phyloP scores from a whole-genome alignment of 805 yeast genomes.

The Nakazawaea siamensis region DNA sequence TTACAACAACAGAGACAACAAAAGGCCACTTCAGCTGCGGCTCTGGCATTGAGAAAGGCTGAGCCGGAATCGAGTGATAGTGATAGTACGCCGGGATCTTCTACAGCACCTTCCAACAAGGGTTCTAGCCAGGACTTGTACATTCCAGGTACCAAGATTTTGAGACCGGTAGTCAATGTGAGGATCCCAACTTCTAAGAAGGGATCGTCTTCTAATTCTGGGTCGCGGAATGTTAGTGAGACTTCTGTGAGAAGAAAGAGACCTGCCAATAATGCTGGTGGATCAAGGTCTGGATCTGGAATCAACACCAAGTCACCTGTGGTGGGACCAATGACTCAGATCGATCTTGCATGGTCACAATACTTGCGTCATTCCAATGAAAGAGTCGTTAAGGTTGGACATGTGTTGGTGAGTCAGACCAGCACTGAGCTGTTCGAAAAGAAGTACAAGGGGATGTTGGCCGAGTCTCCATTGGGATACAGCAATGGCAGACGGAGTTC shows the following conservation, averaged over 20 bases:
- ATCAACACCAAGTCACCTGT: conserved; percentile 14
- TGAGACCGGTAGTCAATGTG: conserved; percentile 37
- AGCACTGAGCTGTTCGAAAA: conserved; percentile 45
- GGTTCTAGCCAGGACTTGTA: conserved; percentile 7
- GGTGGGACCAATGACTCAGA: conserved; percentile 37
- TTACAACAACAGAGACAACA: neutral
- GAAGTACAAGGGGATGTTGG: conserved; percentile 46
- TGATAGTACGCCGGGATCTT: no score
- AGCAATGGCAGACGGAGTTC: conserved; percentile 27
- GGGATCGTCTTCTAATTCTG: neutral
- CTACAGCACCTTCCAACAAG: neutral
- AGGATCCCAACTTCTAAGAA: neutral
- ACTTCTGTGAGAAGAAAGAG: neutral
- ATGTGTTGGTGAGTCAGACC: conserved; percentile 36
- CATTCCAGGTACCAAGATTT: conserved; percentile 53
- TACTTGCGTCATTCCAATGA: conserved; percentile 50
- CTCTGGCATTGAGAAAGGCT: conserved; percentile 13
- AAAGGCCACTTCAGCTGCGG: conserved; percentile 14
- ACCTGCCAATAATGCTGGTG: neutral
- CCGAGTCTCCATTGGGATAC: conserved; percentile 52
- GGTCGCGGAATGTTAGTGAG: neutral
- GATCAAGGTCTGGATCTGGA: conserved; percentile 3
- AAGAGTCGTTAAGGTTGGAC: conserved; percentile 50
- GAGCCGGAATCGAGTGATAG: conserved; percentile 1
- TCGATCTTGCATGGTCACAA: conserved; percentile 53